Conservation (phyloP, 805 yeast species). For the Starmerella davenportii region DNA sequence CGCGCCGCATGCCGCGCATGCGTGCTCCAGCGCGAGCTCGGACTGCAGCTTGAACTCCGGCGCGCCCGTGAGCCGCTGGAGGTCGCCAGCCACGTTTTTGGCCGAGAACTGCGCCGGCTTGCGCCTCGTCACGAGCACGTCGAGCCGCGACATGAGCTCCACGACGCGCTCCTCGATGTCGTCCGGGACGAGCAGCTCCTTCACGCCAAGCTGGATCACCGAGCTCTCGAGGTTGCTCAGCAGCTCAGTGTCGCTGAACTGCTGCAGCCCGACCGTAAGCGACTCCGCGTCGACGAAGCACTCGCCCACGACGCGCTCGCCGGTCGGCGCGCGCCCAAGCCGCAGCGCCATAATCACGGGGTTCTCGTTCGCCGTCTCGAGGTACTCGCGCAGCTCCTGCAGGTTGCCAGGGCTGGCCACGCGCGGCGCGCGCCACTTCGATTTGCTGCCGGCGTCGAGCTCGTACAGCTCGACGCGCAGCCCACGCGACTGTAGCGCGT, state of each 20-base stretch:
- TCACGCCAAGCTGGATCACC: conserved; percentile 73
- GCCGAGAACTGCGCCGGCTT: conserved; percentile 36
- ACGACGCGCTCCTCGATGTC: conserved; percentile 34
- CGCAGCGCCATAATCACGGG: conserved; percentile 42
- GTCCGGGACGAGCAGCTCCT: conserved; percentile 50
- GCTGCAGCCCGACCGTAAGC: conserved; percentile 49
- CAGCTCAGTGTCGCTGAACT: conserved; percentile 73
- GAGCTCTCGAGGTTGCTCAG: conserved; percentile 74
- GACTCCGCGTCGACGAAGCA: conserved; percentile 61
- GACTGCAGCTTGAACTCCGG: conserved; percentile 26
- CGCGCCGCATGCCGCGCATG: neutral
- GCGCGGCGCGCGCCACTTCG: conserved; percentile 35
- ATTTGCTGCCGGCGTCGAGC: conserved; percentile 23
- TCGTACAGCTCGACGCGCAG: conserved; percentile 68
- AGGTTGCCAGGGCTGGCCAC: conserved; percentile 82
- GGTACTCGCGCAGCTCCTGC: conserved; percentile 54
- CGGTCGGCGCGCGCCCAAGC: conserved; percentile 25
- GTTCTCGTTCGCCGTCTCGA: conserved; percentile 31
- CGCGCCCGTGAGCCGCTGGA: conserved; percentile 28
- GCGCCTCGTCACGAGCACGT: conserved; percentile 46
- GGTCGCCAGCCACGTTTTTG: conserved; percentile 45
- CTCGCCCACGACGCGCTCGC: conserved; percentile 47
- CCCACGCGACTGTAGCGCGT: conserved; percentile 51
- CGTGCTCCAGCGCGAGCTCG: conserved; percentile 22
- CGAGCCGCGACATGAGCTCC: conserved; percentile 63